Base-by-base conservation (phyloP, 345 rosid genomes). In the Eucalyptus tenuipes region DNA sequence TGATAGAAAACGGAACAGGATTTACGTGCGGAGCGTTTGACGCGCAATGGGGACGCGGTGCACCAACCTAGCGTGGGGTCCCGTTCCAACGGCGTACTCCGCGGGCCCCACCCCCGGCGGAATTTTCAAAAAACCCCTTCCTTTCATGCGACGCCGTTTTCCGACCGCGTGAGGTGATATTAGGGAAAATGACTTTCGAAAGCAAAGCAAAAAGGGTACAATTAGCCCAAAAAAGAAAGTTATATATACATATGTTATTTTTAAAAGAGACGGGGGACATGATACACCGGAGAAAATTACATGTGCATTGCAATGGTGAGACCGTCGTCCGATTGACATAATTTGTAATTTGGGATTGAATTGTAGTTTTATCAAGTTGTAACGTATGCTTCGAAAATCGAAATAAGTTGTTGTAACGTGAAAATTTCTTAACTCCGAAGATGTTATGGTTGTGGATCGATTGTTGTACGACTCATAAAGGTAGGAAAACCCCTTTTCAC, bases 401-500 rank as follows among this genome's bases (percentile, higher is more conserved):
- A 33, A 9, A 4, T 33, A 17, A 68, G 0, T 17, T 52, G 2
- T 8, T 17, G 13, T 3, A 9, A 40, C 7, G 7, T 33, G 4
- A 17, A 68, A 0, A 5, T 9, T 1, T 64, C 2, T 10, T 16
- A 2, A 16, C 22, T 66, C 2, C 2, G 0, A 8, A 66, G 0
- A 0, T 3, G 7, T 16, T 5, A 5, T 31, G 1, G 1, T 9
- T 1, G 0, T 31, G 0, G 1, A 4, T 9, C 3, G 2, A 68
- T 68, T 68, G 12, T 8, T 37, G 12, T 31, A 31, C 6, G 8
- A 8, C 7, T 16, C 7, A 15, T 31, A 3, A 68, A 68, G 4
- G 1, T 0, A 8, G 1, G 5, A 16, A 66, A 31, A 7, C 3
- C 37, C 33, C 1, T n/a, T 29, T 61, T n/a, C 17, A 6, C 4